Base-by-base conservation (phyloP, 768 basidiomycete genomes). In the Mycena floridula region DNA sequence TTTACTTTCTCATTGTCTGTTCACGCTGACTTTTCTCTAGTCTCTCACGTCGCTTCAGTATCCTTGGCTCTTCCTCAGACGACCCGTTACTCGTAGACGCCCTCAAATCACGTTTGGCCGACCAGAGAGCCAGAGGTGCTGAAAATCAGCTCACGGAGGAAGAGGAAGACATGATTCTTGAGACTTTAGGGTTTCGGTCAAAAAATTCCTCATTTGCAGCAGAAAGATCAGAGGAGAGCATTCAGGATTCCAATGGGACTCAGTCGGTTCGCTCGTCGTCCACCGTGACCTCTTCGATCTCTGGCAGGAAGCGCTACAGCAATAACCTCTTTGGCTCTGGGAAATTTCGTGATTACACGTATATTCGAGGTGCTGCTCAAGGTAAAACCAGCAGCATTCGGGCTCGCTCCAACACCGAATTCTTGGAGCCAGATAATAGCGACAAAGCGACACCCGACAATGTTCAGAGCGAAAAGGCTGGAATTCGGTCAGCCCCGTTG, bases 281-380 rank as follows among this genome's bases (percentile, higher is more conserved):
- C 59, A 57, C 70, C 43, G 49, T 54, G 54, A 63, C 44, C 48
- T 75, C 63, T 50, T 69, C 51, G 48, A 62, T 51, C 51, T 66
- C 53, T 69, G 70, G 16, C 75, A 78, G 20, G 73, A 84, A 85
- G 63, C 77, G 89, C 37, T 85, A 86, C 61, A 89, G 87, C 68
- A 90, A 90, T 60, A 90, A 90, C 56, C 68, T 92, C 40, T 91
- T 90, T 50, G 82, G 86, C 38, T 90, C 89, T 15, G 81, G 82
- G n/a, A 76, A 81, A 44, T 72, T 89, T 54, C 73, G 82, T 45
- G 89, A 91, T 60, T 79, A 88, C 57, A 68, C 70, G 8, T 86
- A 89, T 60, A 59, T 86, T 54, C 78, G 81, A 47, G 76, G 70
- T 56, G 69, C 74, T 41, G 56, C 70, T 49, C 69, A 64, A 54